Base-by-base conservation (phyloP, 495 filamentous ascomycete genomes). In the Penicillium malachiteum region DNA sequence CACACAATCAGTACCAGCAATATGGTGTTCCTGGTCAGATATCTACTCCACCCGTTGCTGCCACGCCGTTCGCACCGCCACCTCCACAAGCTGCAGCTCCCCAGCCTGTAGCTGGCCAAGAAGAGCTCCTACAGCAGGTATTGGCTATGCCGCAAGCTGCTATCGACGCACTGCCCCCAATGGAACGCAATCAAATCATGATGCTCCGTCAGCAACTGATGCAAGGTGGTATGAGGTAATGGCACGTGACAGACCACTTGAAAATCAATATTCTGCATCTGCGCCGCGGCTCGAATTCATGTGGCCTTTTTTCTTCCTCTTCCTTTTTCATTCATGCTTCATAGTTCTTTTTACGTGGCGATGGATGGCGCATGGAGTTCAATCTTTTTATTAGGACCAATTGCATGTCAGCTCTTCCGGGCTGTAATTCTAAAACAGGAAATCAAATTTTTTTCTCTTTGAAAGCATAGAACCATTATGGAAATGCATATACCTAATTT, bases 131-230 rank as follows among this genome's bases (percentile, higher is more conserved):
- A 63, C 80, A 85, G 52, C 86, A 89, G 50, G 87, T 96, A 8
- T 72, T 96, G 69, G 81, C 68, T 45, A 82, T 96, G 78, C 80
- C 90, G 10, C 85, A 88, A 58, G 80, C 87, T 51, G 79, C 84
- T 50, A 89, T 96, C 61, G 86, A 92, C 67, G 79, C 82, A 41
- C 71, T 96, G 14, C 85, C 87, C 6, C 86, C 89, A 16, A 78
- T 78, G 30, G 85, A 92, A 56, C 78, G 89, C 35, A 81, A 78
- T 39, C 91, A 96, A 68, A 85, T 96, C 46, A 79, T 96, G 77
- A 74, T 84, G 31, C 69, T 96, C 34, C 75, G 84, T 48, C 77
- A 82, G 59, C 79, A 82, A 57, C 64, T 84, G 42, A 72, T 80
- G 72, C 68, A 77, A 38, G 70, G 76, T 35, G 75, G 62, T 7